Evolutionary conservation across 2,329 filamentous ascomycete species (phyloP).

Genomic region (Aspergillus hiratsukae): DNA sequence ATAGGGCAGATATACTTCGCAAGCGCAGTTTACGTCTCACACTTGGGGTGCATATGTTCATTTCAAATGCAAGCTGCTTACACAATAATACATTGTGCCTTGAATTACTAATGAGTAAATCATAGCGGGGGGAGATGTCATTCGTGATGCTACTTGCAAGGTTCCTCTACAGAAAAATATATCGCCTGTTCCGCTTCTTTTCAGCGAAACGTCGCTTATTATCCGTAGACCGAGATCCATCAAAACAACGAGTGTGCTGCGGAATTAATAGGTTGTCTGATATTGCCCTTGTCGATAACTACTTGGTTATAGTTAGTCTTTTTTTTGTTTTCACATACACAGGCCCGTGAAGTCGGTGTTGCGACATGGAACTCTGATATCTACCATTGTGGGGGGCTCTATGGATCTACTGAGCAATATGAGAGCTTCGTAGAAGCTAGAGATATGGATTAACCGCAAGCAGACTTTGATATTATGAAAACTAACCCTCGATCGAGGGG

Average conservation of each 20-base stretch:
- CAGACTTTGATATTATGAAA: neutral
- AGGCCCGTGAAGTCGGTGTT: neutral
- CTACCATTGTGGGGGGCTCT: neutral
- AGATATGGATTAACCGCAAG: neutral
- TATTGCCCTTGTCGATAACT: neutral
- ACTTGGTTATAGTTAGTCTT: neutral
- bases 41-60: neutral
- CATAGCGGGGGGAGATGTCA: neutral
- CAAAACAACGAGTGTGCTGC: neutral
- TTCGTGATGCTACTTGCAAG: neutral
- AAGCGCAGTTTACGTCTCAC: neutral
- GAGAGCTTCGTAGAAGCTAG: neutral
- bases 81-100: no score
- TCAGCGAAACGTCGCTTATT: neutral
- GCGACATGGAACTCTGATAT: neutral
- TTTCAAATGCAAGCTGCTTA: neutral
- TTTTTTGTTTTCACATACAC: neutral
- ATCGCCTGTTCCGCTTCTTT: neutral
- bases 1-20: neutral
- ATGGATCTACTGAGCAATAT: neutral
- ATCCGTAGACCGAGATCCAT: neutral
- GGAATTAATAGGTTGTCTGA: neutral
- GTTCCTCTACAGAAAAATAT: neutral
- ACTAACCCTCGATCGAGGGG: neutral
- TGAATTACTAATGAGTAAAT: neutral